Evolutionary conservation across 2,329 filamentous ascomycete species (phyloP).

Genomic region (Paracamarosporium sp.): DNA sequence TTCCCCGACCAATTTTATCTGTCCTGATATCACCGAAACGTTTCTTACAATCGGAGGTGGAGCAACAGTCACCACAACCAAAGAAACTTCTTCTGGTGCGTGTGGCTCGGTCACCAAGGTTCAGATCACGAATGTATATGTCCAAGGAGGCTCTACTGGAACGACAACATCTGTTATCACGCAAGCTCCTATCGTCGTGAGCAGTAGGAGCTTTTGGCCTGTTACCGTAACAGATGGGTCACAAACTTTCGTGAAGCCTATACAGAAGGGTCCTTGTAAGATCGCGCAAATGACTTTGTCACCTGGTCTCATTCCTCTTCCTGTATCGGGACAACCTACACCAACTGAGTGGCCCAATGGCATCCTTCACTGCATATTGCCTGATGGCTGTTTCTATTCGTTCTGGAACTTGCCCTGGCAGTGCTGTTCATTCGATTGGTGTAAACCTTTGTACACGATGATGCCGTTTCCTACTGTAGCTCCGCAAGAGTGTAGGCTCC

Average conservation of each 20-base stretch:
- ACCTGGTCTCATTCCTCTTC: not conserved
- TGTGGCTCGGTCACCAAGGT: slow-evolving; percentile 1
- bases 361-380: not conserved
- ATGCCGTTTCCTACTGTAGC: not conserved
- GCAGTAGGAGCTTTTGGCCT: not conserved
- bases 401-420: slow-evolving; percentile 4
- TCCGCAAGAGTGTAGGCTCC: slow-evolving; percentile 3
- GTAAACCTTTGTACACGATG: slow-evolving; percentile 1
- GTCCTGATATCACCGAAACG: not conserved
- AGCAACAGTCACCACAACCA: not conserved
- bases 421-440: slow-evolving; percentile 18
- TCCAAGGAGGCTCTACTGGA: not conserved
- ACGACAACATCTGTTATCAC: not conserved
- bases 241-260: not conserved
- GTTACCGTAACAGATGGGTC: not conserved
- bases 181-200: not conserved
- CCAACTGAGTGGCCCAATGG: not conserved
- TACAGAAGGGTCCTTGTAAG: not conserved
- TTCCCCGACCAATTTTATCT: not conserved
- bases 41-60: not conserved
- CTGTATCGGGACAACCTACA: not conserved
- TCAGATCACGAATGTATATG: not conserved
- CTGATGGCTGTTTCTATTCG: not conserved
- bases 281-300: not conserved
- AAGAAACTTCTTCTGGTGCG: not conserved